Evolutionary conservation across 1,139 yeast genomes (phyloP), one percentile per base, ranked within the genome.

Genomic region (Yamadazyma siamensis): DNA sequence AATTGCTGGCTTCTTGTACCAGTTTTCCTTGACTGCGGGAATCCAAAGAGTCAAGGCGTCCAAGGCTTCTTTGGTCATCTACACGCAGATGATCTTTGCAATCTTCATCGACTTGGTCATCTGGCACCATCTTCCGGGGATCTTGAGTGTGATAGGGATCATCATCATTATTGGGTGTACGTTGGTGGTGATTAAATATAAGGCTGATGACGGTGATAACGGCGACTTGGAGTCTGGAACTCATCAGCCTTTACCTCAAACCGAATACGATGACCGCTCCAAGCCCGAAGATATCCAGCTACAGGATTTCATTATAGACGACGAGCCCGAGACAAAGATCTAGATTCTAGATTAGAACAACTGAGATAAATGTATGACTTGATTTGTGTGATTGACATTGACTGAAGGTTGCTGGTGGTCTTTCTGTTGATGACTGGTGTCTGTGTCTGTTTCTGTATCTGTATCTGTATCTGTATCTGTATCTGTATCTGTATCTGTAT

Each of bases 11-110:
- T 88, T 88, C 53, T 57, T 80, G 33, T 83, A 82, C 78, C 96
- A 88, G 53, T 78, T 79, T 45, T 62, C 81, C 18, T 58, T 85
- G 33, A 85, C 96, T 0, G 79, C 87, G 3, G 96, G 95, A 1
- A 72, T 88, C 31, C 95, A 86, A 53, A 63, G 87, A 36, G 95
- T 85, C 39, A 69, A 71, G 38, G 95, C 96, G 1, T 78, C 88
- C 2, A 71, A 86, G 35, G 88, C 89, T 0, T 70, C 91, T 4
- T 68, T 84, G 39, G 80, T 85, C 72, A 62, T 75, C 5, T 88
- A 88, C 54, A 70, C 87, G 3, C 86, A 80, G 47, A 71, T 88
- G 68, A 59, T 87, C 2, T 86, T 82, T 59, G 91, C 95, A 0
- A 60, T 86, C n/a, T 41, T 82, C 21, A 80, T 89, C 77, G 96